A percentile compares a stretch with the other conserved stretches of the same genome.
phyloP scores from a whole-genome alignment of 75 land plant species.

The Pseudotsuga menziesii region DNA sequence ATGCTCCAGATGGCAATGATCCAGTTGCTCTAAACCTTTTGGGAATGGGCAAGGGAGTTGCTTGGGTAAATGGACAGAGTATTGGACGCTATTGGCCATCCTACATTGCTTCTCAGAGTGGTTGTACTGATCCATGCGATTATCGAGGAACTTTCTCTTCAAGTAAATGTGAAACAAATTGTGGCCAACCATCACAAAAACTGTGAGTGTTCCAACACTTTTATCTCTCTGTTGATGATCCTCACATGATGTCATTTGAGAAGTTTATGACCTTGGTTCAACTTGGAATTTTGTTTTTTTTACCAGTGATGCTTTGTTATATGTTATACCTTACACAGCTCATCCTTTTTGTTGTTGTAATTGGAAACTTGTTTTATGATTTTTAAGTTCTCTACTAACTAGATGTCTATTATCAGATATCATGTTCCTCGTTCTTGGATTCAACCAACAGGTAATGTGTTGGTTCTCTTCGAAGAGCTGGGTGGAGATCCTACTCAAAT shows the following conservation, averaged over 20 bases:
- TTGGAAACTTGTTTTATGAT: neutral
- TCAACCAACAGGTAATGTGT: slow-evolving; percentile 35
- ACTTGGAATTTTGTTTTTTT: neutral
- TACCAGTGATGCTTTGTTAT: too few relatives aligned
- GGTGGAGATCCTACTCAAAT: slow-evolving; percentile 65
- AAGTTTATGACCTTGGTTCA: neutral
- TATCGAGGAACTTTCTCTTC: slow-evolving; percentile 71
- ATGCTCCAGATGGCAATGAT: slow-evolving; percentile 70
- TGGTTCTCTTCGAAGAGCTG: slow-evolving; percentile 64
- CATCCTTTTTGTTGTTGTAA: neutral
- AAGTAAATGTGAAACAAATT: slow-evolving; percentile 65
- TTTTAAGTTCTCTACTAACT: neutral
- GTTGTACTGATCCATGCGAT: slow-evolving; percentile 65
- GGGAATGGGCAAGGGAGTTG: slow-evolving; percentile 93
- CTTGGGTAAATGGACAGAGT: slow-evolving; percentile 95
- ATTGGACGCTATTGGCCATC: slow-evolving; percentile 95
- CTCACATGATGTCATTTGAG: too few relatives aligned
- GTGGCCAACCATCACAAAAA: slow-evolving; percentile 86
- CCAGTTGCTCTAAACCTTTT: slow-evolving; percentile 81
- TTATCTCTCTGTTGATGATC: too few relatives aligned
- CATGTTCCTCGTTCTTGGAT: slow-evolving; percentile 65
- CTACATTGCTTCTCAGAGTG: slow-evolving; percentile 33
- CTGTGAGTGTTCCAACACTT: slow-evolving; percentile 26
- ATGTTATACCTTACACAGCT: too few relatives aligned
- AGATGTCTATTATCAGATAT: slow-evolving; percentile 30